Evolutionary conservation across 306 rosid species (phyloP), one percentile per base, ranked within the genome.

Genomic region (Cicer chorassanicum): DNA sequence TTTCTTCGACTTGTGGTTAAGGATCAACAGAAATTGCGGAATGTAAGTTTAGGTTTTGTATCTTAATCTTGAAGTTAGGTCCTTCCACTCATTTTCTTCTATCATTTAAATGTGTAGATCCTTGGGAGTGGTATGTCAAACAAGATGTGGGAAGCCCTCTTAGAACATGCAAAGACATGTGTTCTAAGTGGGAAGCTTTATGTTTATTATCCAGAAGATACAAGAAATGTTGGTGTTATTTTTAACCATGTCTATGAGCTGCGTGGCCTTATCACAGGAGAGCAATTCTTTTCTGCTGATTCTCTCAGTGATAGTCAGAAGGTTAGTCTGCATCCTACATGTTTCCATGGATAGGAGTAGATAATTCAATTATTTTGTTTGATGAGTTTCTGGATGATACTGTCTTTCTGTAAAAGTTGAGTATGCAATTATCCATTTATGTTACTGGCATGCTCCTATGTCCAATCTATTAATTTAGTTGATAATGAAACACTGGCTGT

Each of bases 61-160:
- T 73, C 65, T 71, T 13, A 15, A 75, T 54, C 71, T 78, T 74
- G 42, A 65, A 68, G 18, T 77, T 77, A 40, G 69, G 82, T 71
- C 66, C 34, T 49, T 76, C 50, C 71, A 29, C 19, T 21, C 51
- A 50, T 51, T 40, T 50, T 74, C 82, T 81, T 46, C 83, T 80
- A 70, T 68, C 29, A 48, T 71, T 80, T 68, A 75, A 86, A 74
- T 85, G 76, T 71, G 76, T 71, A 95, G 99, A 95, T 90, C 75
- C 99, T 95, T 77, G 99, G 99, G 73, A 92, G 99, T 75, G 99
- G 99, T n/a, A 95, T 95, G 99, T 95, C 99, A 69, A 95, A 95
- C 85, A 95, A 88, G 88, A 95, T 95, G 99, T 95, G 99, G 99
- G 99, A 95, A 3, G 98, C 98, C 75, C 98, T 95, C 73, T 3